A percentile compares a stretch with the other conserved stretches of the same genome.
Conservation (phyloP, 2,329 filamentous ascomycete genomes). For the Fusarium sp. region DNA sequence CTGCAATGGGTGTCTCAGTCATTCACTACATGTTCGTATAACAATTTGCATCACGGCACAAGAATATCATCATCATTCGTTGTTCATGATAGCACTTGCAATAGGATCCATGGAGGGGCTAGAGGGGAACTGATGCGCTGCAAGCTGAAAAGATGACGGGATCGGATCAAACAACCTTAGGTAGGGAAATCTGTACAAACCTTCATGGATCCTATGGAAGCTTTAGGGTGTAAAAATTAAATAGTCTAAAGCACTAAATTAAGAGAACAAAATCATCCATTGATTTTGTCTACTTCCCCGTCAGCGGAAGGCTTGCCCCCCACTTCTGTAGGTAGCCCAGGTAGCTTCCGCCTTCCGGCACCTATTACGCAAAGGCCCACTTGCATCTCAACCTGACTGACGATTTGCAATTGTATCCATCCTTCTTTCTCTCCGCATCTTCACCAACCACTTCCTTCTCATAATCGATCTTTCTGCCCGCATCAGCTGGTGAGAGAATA, state of each 20-base stretch:
- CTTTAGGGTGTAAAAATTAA: neutral
- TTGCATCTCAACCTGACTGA: slow-evolving; percentile 54
- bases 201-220: neutral
- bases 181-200: slow-evolving; percentile 6
- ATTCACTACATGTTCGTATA: neutral
- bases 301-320: slow-evolving; percentile 37
- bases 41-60: neutral
- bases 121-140: neutral
- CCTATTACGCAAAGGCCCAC: slow-evolving; percentile 58
- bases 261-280: neutral
- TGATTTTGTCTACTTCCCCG: slow-evolving; percentile 41
- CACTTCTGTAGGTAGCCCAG: slow-evolving; percentile 25
- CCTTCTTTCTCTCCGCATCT: slow-evolving; percentile 47
- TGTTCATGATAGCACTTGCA: slow-evolving; percentile 2
- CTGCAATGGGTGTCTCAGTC: neutral
- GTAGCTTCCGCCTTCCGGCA: slow-evolving; percentile 36
- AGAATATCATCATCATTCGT: neutral
- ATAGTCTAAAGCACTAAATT: neutral
- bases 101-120: neutral
- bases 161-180: slow-evolving; percentile 37
- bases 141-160: slow-evolving; percentile 43
- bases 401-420: slow-evolving; percentile 52
- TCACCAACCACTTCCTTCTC: slow-evolving; percentile 42
- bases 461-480: slow-evolving; percentile 27
- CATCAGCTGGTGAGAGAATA: slow-evolving; percentile 19